phyloP scores from a whole-genome alignment of 1,284 basidiomycete genomes.

The Caloboletus firmus region DNA sequence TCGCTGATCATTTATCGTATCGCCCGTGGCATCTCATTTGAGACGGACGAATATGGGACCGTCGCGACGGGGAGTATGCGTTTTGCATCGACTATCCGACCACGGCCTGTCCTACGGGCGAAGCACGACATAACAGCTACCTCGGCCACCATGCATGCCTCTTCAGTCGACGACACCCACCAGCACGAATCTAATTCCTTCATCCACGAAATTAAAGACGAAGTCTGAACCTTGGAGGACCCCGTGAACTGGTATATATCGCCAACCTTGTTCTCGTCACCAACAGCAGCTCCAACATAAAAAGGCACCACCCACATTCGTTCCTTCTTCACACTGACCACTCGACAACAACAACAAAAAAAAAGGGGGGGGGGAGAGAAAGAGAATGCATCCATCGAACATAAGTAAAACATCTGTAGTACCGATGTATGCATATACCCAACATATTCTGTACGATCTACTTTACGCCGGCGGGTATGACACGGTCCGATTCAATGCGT shows the following conservation, averaged over 20 bases:
- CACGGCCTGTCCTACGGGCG: not conserved
- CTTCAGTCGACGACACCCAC: not conserved
- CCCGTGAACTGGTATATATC: too few species aligned
- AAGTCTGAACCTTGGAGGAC: constrained; percentile 2
- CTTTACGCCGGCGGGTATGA: not conserved
- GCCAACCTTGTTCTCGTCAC: not conserved
- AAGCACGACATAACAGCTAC: not conserved
- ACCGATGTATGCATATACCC: not conserved
- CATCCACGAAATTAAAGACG: constrained; percentile 15
- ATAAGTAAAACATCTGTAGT: too few species aligned
- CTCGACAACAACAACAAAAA: too few species aligned
- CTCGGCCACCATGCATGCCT: constrained; percentile 12
- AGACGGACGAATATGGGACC: constrained; percentile 9
- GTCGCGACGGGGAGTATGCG: constrained; percentile 2
- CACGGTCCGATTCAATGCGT: constrained; percentile 22
- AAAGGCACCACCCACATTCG: not conserved
- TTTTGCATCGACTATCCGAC: constrained; percentile 2
- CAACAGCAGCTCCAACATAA: not conserved
- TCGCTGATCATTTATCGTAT: constrained; percentile 26
- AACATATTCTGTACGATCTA: not conserved
- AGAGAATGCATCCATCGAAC: too few species aligned
- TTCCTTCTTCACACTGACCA: not conserved
- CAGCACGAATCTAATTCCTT: constrained; percentile 13
- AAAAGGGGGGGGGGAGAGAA: not conserved
- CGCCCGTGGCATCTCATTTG: constrained; percentile 17